Conservation (phyloP, 2,329 filamentous ascomycete genomes). For the Sordariomycetes sp. region DNA sequence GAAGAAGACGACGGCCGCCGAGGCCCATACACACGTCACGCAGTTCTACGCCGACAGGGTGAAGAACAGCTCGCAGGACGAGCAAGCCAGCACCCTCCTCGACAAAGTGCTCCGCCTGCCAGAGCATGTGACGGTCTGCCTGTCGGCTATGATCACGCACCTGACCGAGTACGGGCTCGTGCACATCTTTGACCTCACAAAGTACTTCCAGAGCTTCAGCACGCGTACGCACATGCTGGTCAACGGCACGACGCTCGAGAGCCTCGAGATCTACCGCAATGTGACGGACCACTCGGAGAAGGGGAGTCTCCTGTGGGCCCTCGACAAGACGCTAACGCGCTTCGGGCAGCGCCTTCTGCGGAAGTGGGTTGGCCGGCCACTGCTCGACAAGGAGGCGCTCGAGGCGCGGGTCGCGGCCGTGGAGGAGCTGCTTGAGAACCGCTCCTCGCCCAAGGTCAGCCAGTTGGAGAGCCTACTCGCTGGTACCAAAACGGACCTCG, state of each 20-base stretch:
- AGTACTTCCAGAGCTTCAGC: slow-evolving; percentile 94
- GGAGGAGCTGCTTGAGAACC: slow-evolving; percentile 64
- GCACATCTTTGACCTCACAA: slow-evolving; percentile 90
- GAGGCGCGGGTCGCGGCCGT: slow-evolving; percentile 75
- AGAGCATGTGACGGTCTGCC: slow-evolving; percentile 75
- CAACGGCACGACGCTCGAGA: slow-evolving; percentile 88
- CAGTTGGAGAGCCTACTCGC: slow-evolving; percentile 59
- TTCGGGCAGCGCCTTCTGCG: slow-evolving; percentile 79
- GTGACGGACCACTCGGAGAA: slow-evolving; percentile 74
- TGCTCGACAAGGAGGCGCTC: slow-evolving; percentile 62
- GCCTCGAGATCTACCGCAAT: slow-evolving; percentile 91
- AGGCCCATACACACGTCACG: slow-evolving; percentile 79
- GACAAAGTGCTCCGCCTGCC: slow-evolving; percentile 79
- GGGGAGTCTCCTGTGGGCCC: slow-evolving; percentile 88
- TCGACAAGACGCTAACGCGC: slow-evolving; percentile 82
- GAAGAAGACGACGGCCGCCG: slow-evolving; percentile 67
- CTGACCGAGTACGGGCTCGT: slow-evolving; percentile 84
- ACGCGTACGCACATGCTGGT: slow-evolving; percentile 90
- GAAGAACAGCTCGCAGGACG: slow-evolving; percentile 43
- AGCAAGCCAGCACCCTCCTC: slow-evolving; percentile 51
- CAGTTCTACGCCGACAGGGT: slow-evolving; percentile 86
- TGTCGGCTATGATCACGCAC: slow-evolving; percentile 94
- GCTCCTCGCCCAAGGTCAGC: slow-evolving; percentile 55
- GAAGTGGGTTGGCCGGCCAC: slow-evolving; percentile 87
- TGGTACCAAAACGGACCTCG: slow-evolving; percentile 67